A percentile compares a stretch with the other conserved stretches of the same genome.
Conservation (phyloP, 176 grass and related monocot genomes). For the Themeda triandra region DNA sequence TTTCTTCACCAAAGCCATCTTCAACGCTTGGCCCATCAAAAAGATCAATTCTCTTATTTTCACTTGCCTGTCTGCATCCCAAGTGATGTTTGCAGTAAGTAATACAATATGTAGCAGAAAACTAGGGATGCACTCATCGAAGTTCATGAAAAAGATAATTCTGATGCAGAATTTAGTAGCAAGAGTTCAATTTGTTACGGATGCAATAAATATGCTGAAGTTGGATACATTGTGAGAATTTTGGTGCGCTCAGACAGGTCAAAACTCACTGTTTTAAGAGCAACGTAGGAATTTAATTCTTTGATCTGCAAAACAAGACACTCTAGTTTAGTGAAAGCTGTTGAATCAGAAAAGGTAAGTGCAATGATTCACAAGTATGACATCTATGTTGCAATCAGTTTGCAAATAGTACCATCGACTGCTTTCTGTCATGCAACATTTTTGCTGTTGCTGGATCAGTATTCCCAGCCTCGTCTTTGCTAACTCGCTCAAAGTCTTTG, state of each 20-base stretch:
- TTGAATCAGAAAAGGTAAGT: neutral
- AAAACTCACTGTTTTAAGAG: conserved; percentile 93
- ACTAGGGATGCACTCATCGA: neutral
- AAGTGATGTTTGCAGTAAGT: conserved; percentile 4
- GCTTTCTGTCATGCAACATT: conserved; percentile 81
- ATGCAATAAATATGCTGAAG: neutral
- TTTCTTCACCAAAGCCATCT: conserved; percentile 87
- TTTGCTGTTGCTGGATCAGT: conserved; percentile 52
- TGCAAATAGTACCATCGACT: conserved; percentile 59
- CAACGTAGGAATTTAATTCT: conserved; percentile 94
- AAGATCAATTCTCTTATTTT: conserved; percentile 84
- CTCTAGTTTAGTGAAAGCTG: conserved; percentile 7
- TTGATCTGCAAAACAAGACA: conserved; percentile 84
- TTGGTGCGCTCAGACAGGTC: conserved; percentile 9
- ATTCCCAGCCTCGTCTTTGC: conserved; percentile 53
- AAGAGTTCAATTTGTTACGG: neutral
- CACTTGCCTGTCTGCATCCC: conserved; percentile 67
- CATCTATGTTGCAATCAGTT: neutral
- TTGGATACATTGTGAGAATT: neutral
- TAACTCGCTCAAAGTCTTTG: conserved; percentile 87
- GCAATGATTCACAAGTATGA: neutral
- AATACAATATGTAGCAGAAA: neutral
- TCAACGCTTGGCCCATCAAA: conserved; percentile 70
- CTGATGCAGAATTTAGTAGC: neutral
- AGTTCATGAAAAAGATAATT: neutral